Percentiles rank a stretch among this genome's conserved stretches.
phyloP scores from a whole-genome alignment of 352 stramenopile genomes.

The Pythium sp. region DNA sequence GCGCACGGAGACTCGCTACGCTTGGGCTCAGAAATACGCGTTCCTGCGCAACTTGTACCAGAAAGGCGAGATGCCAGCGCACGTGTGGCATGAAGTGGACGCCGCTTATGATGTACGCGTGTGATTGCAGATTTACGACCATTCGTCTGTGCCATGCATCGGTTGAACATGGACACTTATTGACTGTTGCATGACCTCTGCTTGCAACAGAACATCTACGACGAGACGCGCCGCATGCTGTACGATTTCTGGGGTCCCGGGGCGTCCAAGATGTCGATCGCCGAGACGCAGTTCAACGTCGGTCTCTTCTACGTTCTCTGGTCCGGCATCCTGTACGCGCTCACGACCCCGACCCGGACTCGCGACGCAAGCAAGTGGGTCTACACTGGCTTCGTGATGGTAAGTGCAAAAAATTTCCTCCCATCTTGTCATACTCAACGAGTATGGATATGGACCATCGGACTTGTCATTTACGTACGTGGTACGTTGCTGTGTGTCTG shows the following conservation, averaged over 20 bases:
- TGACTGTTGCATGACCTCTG: background rate
- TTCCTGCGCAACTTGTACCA: conserved; percentile 51
- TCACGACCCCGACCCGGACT: conserved; percentile 43
- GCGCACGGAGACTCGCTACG: conserved; percentile 42
- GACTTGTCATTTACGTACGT: background rate
- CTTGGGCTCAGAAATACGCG: conserved; percentile 64
- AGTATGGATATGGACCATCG: background rate
- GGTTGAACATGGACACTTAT: background rate
- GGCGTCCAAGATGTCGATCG: conserved; percentile 36
- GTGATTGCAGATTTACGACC: background rate
- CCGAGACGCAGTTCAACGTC: conserved; percentile 56
- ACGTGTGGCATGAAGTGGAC: conserved; percentile 54
- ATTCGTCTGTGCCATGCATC: background rate
- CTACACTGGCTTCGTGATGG: conserved; percentile 38
- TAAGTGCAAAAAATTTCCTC: conserved; percentile 16
- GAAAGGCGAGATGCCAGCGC: conserved; percentile 42
- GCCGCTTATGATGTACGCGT: conserved; percentile 56
- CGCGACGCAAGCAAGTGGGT: conserved; percentile 45
- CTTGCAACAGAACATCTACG: conserved; percentile 50
- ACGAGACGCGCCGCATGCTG: conserved; percentile 41
- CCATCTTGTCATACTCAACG: background rate
- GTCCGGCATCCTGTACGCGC: conserved; percentile 54
- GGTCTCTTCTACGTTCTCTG: conserved; percentile 69
- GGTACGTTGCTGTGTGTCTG: background rate
- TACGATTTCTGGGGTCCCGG: conserved; percentile 69